Conservation (phyloP, 768 basidiomycete species). For the Russula griseocarnosa region DNA sequence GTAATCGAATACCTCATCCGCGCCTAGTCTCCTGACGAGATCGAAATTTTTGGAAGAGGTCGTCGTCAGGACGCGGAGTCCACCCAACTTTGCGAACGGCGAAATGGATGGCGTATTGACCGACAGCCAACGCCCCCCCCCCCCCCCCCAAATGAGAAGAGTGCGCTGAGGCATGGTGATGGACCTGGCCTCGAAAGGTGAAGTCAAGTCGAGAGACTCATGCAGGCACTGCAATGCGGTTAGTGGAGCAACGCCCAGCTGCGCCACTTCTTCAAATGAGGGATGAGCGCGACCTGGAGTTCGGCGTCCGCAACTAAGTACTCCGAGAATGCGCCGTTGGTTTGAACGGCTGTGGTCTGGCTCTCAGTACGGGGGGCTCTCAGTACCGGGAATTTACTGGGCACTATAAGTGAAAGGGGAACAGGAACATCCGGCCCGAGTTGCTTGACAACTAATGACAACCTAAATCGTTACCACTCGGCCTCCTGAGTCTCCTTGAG, state of each 20-base stretch:
- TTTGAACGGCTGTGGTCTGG: not conserved
- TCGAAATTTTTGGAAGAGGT: conserved; percentile 37
- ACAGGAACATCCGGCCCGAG: conserved; percentile 12
- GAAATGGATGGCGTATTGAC: conserved; percentile 36
- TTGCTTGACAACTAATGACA: conserved; percentile 25
- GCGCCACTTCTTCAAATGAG: conserved; percentile 27
- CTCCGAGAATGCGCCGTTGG: conserved; percentile 21
- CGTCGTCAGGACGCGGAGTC: conserved; percentile 35
- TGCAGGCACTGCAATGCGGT: conserved; percentile 26
- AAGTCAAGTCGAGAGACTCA: conserved; percentile 20
- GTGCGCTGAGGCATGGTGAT: not conserved
- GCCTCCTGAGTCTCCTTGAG: conserved; percentile 6
- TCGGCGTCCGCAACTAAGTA: conserved; percentile 22
- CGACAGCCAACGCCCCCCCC: conserved; percentile 34
- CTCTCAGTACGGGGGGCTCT: not conserved
- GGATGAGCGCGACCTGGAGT: conserved; percentile 12
- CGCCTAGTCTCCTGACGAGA: conserved; percentile 38
- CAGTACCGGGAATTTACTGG: not conserved
- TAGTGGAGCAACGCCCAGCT: conserved; percentile 21
- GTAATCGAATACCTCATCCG: conserved; percentile 36
- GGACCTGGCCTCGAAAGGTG: conserved; percentile 6
- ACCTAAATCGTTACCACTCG: conserved; percentile 24
- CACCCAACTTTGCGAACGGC: conserved; percentile 35
- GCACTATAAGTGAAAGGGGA: too few relatives aligned
- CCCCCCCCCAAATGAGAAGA: conserved; percentile 26